Base-by-base conservation (phyloP, 2,329 filamentous ascomycete genomes). In the Coniochaeta prunicola region DNA sequence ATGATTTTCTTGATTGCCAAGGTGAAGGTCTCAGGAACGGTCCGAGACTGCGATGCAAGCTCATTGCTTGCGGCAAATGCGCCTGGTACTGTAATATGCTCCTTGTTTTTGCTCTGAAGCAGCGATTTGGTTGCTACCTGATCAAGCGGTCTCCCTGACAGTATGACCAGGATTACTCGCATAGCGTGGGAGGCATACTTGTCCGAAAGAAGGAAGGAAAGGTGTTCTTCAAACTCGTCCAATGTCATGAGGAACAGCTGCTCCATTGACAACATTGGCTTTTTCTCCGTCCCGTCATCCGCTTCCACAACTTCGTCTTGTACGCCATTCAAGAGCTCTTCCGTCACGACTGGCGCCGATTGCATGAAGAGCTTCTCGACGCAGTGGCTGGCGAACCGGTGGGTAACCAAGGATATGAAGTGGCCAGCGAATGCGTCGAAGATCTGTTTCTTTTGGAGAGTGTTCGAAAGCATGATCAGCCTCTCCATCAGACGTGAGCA, bases 361-460 rank as follows among this genome's bases (percentile, higher is more conserved):
- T 90, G 85, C 55, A 92, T 79, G 72, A 99, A 97, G 33, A 99
- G 81, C 28, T 91, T 91, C 76, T 99, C 94, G 71, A 92, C 97
- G 75, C 93, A 97, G 77, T 99, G 94, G 61, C 92, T 96, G 5
- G 94, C 94, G 68, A 99, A 99, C 19, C 94, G 89, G 75, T 99
- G 94, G 71, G 96, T 92, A 57, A 97, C 87, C 30, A 99, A 82
- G 66, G 92, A 88, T 60, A 93, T 78, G 73, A 97, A 96, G 73
- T 97, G 90, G 34, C 89, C 87, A 21, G 80, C 86, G 71, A 97
- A 97, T 50, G 89, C 91, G 64, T 85, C 83, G 71, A 97, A 97
- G 21, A 99, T 76, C 54, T 81, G 81, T 79, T 96, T 96, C 73
- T 96, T 87, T 75, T 97, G 94, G 19, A 78, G 76, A 33, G 88